Conservation (phyloP, 352 stramenopile species). For the Phytophthora quininea region DNA sequence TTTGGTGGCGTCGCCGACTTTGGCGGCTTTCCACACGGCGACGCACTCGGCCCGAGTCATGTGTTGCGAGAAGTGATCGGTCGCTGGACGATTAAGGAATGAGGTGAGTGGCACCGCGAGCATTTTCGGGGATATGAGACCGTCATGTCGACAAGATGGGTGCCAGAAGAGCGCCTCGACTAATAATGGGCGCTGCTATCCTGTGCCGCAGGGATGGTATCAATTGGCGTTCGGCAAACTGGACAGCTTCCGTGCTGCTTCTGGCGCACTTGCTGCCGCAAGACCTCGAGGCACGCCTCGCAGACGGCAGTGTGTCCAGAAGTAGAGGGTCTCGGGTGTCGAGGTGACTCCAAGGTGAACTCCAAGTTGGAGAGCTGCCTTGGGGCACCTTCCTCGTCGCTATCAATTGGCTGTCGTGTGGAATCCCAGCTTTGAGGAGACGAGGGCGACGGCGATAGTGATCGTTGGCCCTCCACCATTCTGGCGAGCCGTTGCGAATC, state of each 20-base stretch:
- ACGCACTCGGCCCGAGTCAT: slow-evolving; percentile 44
- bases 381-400: not conserved
- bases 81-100: slow-evolving; percentile 21
- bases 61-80: not conserved
- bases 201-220: not conserved
- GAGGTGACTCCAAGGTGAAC: slow-evolving; percentile 20
- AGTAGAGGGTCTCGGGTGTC: slow-evolving; percentile 36
- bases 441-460: slow-evolving; percentile 2
- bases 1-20: slow-evolving; percentile 29
- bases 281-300: slow-evolving; percentile 22
- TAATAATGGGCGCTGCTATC: not conserved
- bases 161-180: not conserved
- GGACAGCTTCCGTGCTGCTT: slow-evolving; percentile 20
- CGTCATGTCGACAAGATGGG: not conserved
- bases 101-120: not conserved
- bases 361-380: not conserved
- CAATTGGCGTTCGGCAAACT: slow-evolving; percentile 30
- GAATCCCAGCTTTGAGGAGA: not conserved
- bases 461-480: slow-evolving; percentile 6
- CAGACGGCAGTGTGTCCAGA: slow-evolving; percentile 44
- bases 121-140: not conserved
- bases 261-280: not conserved
- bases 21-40: slow-evolving; percentile 40
- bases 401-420: not conserved
- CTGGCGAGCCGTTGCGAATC: too few species aligned